Evolutionary conservation across 2,329 filamentous ascomycete genomes (phyloP).

Genomic region (Botryotinia globosa): DNA sequence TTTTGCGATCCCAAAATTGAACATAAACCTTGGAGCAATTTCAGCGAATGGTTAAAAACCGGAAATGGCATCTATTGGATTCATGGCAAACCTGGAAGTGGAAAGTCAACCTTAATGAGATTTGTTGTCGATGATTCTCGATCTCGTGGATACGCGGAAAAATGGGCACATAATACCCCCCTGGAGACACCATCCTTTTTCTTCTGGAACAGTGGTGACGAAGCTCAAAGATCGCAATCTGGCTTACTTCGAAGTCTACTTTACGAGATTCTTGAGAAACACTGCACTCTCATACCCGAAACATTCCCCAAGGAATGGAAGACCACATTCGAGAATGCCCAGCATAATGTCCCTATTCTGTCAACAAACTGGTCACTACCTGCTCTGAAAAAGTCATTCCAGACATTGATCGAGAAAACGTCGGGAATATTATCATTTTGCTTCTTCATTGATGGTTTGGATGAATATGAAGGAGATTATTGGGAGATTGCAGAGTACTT

Average conservation of each 20-base stretch:
- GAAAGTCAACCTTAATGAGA: constrained; percentile 31
- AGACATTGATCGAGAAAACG: not conserved
- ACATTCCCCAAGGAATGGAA: not conserved
- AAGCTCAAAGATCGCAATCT: not conserved
- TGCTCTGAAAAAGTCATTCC: not conserved
- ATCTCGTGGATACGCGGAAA: constrained; percentile 22
- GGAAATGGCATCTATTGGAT: constrained; percentile 25
- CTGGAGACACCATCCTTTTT: constrained; percentile 43
- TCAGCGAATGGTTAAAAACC: constrained; percentile 20
- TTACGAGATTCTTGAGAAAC: not conserved
- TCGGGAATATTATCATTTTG: not conserved
- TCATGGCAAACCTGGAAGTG: constrained; percentile 31
- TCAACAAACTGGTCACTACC: not conserved
- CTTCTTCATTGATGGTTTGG: constrained; percentile 10
- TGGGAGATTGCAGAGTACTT: not conserved
- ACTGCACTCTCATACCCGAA: not conserved
- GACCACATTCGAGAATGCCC: not conserved
- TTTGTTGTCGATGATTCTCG: constrained; percentile 19
- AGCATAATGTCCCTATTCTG: not conserved
- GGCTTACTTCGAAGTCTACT: not conserved
- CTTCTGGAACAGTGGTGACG: constrained; percentile 42
- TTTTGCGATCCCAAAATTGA: not conserved
- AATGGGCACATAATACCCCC: constrained; percentile 32
- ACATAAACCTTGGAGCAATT: constrained; percentile 12
- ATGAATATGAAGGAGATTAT: constrained; percentile 4